Evolutionary conservation across 257 asterid genomes (phyloP).

Genomic region (Nicotiana tabacum): DNA sequence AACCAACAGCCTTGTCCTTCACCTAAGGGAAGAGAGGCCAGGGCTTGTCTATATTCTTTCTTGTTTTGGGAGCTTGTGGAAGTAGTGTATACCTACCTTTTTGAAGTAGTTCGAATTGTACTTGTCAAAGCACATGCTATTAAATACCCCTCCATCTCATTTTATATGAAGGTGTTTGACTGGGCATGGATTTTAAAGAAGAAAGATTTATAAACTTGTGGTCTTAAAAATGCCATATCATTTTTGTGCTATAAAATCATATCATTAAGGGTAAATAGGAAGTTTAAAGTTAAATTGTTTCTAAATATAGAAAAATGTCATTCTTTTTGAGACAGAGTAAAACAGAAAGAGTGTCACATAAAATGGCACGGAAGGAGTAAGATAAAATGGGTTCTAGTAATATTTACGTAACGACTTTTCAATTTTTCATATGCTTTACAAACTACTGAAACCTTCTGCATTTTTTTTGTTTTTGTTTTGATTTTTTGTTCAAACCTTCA

Average conservation of each 20-base stretch:
- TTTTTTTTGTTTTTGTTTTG: neutral
- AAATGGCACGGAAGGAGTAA: neutral
- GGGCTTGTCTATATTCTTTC: neutral
- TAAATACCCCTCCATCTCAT: neutral
- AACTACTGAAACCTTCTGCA: neutral
- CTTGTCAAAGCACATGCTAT: neutral
- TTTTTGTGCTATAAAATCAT: conserved; percentile 8
- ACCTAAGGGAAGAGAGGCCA: neutral
- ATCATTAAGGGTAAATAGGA: neutral
- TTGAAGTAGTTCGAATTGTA: neutral
- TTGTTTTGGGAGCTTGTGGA: conserved; percentile 1
- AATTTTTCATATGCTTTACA: neutral
- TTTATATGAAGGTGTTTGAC: neutral
- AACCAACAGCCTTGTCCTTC: neutral
- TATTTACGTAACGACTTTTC: neutral
- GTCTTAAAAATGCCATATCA: neutral
- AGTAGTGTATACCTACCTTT: neutral
- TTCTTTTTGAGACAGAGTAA: neutral
- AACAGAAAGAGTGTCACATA: neutral
- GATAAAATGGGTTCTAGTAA: neutral
- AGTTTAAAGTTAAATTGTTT: neutral
- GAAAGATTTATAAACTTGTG: neutral
- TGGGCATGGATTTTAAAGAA: neutral
- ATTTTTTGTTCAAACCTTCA: neutral
- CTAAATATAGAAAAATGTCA: neutral